Evolutionary conservation across 352 stramenopile species (phyloP), one percentile per base, ranked within the genome.

Genomic region (Phytophthora citricola): DNA sequence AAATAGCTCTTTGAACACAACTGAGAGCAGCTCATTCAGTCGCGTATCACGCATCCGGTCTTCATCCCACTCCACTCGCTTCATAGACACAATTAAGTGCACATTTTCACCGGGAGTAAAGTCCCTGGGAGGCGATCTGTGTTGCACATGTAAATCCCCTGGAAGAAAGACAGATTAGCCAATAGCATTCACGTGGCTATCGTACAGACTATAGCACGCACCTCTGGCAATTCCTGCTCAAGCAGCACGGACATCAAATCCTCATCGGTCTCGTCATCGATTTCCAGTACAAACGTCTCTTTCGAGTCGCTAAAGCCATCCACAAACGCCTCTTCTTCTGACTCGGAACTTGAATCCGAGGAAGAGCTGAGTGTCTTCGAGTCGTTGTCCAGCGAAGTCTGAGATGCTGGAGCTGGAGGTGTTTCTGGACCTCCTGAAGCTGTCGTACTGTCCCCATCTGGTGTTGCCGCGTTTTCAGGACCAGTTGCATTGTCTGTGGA

Each of bases 241-340:
- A 97, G 76, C 6, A 98, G 55, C 3, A 96, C 91, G 3, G 92
- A 95, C 89, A 97, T 95, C 5, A 96, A 63, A 55, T 98, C 91
- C 82, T 97, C 92, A 51, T 97, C 91, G 0, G 90, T 96, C 73
- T 97, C 92, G 58, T 98, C 92, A 52, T 98, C 92, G 36, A 98
- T 95, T 56, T 97, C 89, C 22, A 97, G 66, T 5, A 97, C 87
- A 66, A 96, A 97, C 14, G 90, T 93, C 38, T 93, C 74, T 49
- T 92, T 93, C 14, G 83, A 91, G 62, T 95, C 87, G 44, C 87
- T 92, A 52, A 89, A 90, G 2, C 82, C 82, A 51, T 95, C 85
- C 0, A 83, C 69, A 22, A 92, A 90, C 6, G 85, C 71, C 58
- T 95, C 87, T 75, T 95, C 87, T 53, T 95, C 87, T 1, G 84